These are phyloP conservation scores for Epichloe brachyelytri DNA, from an alignment of 2,329 filamentous ascomycete genomes.

Conservation along the genomic window DNA sequence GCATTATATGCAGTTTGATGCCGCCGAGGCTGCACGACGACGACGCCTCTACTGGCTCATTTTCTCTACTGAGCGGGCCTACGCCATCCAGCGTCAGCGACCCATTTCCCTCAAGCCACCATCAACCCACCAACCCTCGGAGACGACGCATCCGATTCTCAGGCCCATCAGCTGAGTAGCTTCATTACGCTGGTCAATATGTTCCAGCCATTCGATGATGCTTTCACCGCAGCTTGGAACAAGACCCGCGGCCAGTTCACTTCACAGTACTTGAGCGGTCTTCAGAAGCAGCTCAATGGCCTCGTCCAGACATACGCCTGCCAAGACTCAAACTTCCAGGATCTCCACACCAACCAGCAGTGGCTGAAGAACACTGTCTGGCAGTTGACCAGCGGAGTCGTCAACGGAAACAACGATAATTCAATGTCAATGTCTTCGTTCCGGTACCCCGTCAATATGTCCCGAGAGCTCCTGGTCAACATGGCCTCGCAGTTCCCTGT, in stretches of 20 bases:
- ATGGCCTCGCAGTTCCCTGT: conserved; percentile 62
- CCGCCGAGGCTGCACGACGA: conserved; percentile 47
- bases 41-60: conserved; percentile 62
- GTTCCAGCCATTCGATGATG: conserved; percentile 54
- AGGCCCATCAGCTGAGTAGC: conserved; percentile 37
- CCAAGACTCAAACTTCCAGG: conserved; percentile 39
- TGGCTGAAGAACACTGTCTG: conserved; percentile 53
- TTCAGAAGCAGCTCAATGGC: conserved; percentile 51
- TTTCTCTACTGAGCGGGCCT: conserved; percentile 59
- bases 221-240: conserved; percentile 53
- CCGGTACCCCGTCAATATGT: conserved; percentile 49
- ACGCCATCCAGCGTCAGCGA: conserved; percentile 56
- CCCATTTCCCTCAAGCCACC: conserved; percentile 59
- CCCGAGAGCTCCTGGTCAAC: conserved; percentile 46
- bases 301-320: conserved; percentile 39
- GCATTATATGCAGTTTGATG: conserved; percentile 45
- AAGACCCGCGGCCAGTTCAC: conserved; percentile 47
- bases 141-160: conserved; percentile 46
- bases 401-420: conserved; percentile 31
- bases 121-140: conserved; percentile 51
- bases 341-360: conserved; percentile 46
- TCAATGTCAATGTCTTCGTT: conserved; percentile 47
- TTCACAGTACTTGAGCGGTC: conserved; percentile 38
- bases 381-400: conserved; percentile 46
- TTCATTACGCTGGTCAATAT: conserved; percentile 50